Base-by-base conservation (phyloP, 139 green algal species). In the Tetradesmus lagerheimii region DNA sequence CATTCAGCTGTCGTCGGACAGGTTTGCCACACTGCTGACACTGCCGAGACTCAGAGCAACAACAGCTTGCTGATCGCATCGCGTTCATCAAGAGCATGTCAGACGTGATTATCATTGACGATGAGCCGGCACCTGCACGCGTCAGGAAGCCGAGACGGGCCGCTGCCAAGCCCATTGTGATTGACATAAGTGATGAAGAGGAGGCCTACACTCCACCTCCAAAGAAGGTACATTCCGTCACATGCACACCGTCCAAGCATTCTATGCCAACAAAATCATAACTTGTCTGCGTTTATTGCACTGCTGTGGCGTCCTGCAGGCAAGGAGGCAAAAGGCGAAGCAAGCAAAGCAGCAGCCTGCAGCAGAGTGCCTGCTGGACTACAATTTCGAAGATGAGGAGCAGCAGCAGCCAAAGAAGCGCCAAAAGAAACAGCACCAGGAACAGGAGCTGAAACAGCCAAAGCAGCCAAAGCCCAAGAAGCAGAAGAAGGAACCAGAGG, bases 401-500 rank as follows among this genome's bases (percentile, higher is more conserved):
- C 78, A 37, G 66, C 66, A 78, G 67, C 76, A 47, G 23, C 80
- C 39, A 86, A 64, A 35, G 12, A 31, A 38, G 15, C 43, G 29
- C 80, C 43, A 66, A 86, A 71, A 29, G 43, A 71, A 67, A 31
- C 41, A 67, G 80, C 27, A 62, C 34, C n/a, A 83, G 77, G 38
- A 34, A 16, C 31, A 83, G 77, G 77, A 31, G 5, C 41, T n/a
- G 12, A 45, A 62, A 35, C 74, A 74, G 78, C 50, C 29, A 14
- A 77, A 62, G 75, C 74, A 74, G 78, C 50, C 29, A 14, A 77
- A 78, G 74, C 71, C 78, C 2, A 87, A 91, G 78, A 71, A 50
- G 62, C 16, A n/a, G 39, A 47, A 62, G 50, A 80, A 87, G 31
- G 37, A 91, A 34, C 45, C 79, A 34, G 34, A 31, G 2, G 80